phyloP scores from a whole-genome alignment of 805 yeast species.

The Hanseniaspora lindneri region DNA sequence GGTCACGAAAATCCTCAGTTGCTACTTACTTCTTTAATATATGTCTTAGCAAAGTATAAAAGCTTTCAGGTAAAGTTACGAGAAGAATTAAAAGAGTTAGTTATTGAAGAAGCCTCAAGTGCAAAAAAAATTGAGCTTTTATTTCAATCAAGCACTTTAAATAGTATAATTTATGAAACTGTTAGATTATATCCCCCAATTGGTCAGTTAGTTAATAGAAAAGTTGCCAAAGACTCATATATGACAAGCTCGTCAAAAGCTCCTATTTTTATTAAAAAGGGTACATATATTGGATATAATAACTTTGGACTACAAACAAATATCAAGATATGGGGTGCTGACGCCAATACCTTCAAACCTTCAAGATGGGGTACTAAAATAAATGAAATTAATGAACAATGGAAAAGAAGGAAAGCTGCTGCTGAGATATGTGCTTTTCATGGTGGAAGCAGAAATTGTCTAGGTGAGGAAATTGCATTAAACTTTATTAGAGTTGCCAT shows the following conservation, averaged over 20 bases:
- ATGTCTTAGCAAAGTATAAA: constrained; percentile 34
- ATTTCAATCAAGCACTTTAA: constrained; percentile 24
- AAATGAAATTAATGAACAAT: constrained; percentile 32
- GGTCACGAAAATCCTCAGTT: constrained; percentile 56
- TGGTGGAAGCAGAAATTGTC: constrained; percentile 48
- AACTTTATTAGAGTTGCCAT: constrained; percentile 35
- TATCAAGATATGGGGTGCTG: constrained; percentile 34
- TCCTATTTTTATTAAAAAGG: constrained; percentile 37
- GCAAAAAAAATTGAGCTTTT: too few relatives aligned
- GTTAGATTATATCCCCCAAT: constrained; percentile 45
- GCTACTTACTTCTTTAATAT: constrained; percentile 37
- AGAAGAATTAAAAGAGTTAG: constrained; percentile 15
- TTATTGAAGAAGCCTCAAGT: neutral
- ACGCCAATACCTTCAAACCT: constrained; percentile 37
- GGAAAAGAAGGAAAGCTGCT: constrained; percentile 35
- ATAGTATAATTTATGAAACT: constrained; percentile 32
- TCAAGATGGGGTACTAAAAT: constrained; percentile 40
- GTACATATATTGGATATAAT: constrained; percentile 44
- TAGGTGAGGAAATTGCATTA: constrained; percentile 49
- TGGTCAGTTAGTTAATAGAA: constrained; percentile 44
- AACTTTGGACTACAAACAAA: constrained; percentile 42
- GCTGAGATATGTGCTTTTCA: constrained; percentile 43
- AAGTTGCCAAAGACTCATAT: constrained; percentile 30
- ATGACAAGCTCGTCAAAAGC: constrained; percentile 10
- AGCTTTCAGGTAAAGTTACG: constrained; percentile 29